A percentile compares a stretch with the other conserved stretches of the same genome.
Conservation (phyloP, 306 rosid genomes). For the Acacia crassicarpa region DNA sequence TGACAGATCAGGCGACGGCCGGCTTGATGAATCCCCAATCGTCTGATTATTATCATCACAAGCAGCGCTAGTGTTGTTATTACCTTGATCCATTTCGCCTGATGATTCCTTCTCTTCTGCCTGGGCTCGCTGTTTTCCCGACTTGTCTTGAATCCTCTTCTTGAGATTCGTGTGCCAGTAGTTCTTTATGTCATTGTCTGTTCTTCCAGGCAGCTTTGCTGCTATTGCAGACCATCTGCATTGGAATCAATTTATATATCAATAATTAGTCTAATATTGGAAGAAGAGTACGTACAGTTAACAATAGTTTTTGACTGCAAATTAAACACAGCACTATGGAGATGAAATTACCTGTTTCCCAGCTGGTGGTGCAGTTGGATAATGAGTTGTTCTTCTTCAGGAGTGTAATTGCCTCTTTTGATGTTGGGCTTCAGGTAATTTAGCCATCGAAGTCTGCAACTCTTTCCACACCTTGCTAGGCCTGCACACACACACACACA, state of each 20-base stretch:
- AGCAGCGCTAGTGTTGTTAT: neutral
- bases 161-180: slow-evolving; percentile 38
- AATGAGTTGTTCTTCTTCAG: slow-evolving; percentile 37
- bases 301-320: neutral
- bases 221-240: slow-evolving; percentile 43
- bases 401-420: slow-evolving; percentile 36
- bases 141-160: neutral
- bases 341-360: slow-evolving; percentile 33
- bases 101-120: neutral
- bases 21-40: neutral
- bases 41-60: neutral
- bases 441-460: slow-evolving; percentile 36
- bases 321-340: neutral
- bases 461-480: slow-evolving; percentile 35
- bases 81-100: neutral
- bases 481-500: slow-evolving; percentile 7
- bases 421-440: slow-evolving; percentile 38
- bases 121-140: neutral
- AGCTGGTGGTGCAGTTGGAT: slow-evolving; percentile 26
- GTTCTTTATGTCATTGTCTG: slow-evolving; percentile 42
- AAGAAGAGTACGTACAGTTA: neutral
- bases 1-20: neutral
- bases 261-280: neutral
- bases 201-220: slow-evolving; percentile 32
- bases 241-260: neutral